Conservation (phyloP, 2,329 filamentous ascomycete genomes). For the Xylariaceae sp. region DNA sequence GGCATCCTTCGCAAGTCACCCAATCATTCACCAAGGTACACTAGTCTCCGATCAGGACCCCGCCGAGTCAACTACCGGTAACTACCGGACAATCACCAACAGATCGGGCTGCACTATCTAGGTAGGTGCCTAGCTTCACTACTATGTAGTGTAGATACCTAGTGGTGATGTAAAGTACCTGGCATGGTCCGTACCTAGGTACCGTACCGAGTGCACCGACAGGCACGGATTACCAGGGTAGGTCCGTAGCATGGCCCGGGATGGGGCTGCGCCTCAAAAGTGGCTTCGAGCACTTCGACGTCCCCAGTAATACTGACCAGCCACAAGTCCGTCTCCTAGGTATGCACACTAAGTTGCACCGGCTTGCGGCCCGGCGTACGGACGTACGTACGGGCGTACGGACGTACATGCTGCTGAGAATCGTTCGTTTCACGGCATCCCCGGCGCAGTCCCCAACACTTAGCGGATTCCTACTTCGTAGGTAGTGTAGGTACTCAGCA, state of each 20-base stretch:
- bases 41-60: slow-evolving; percentile 17
- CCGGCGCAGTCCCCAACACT: slow-evolving; percentile 31
- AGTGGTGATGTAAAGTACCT: no score
- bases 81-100: not conserved
- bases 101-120: not conserved
- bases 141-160: no score
- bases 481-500: no score
- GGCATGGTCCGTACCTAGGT: no score
- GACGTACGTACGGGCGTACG: slow-evolving; percentile 5
- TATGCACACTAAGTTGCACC: slow-evolving; percentile 5
- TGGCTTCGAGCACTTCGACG: slow-evolving; percentile 25
- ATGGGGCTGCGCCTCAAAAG: slow-evolving; percentile 29
- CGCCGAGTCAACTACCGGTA: slow-evolving; percentile 16
- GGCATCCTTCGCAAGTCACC: slow-evolving; percentile 30
- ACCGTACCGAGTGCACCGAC: no score
- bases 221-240: no score
- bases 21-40: slow-evolving; percentile 32
- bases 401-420: no score
- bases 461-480: slow-evolving; percentile 12
- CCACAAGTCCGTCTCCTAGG: not conserved
- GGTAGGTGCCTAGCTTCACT: not conserved
- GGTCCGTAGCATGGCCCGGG: no score
- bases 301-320: slow-evolving; percentile 11
- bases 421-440: slow-evolving; percentile 24
- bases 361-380: slow-evolving; percentile 13